A percentile compares a stretch with the other conserved stretches of the same genome.
Evolutionary conservation across 2,329 filamentous ascomycete genomes (phyloP).

Genomic region (Exophiala spinifera): DNA sequence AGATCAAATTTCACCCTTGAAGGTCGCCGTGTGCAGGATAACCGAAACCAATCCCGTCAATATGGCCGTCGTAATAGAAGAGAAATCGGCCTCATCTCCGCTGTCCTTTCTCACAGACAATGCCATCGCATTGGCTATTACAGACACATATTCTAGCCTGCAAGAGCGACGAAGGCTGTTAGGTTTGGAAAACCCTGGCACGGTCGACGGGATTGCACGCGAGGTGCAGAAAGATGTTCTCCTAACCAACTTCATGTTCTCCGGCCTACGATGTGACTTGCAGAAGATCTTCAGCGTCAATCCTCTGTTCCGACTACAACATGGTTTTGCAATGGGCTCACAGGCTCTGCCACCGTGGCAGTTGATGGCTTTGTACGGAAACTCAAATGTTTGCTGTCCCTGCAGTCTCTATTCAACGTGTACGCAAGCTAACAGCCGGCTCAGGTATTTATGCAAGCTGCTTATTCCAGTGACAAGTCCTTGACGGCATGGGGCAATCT

Average conservation of each 20-base stretch:
- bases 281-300: conserved; percentile 94
- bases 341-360: conserved; percentile 91
- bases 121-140: conserved; percentile 64
- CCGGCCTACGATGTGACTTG: conserved; percentile 89
- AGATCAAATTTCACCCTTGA: background rate
- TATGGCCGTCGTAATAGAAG: conserved; percentile 40
- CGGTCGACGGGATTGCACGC: conserved; percentile 80
- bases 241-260: conserved; percentile 95
- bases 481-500: conserved; percentile 90
- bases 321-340: conserved; percentile 89
- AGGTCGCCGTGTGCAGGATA: background rate
- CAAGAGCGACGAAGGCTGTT: conserved; percentile 82
- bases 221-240: conserved; percentile 97
- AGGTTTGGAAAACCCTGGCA: conserved; percentile 87
- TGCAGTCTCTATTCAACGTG: background rate
- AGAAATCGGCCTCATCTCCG: conserved; percentile 40
- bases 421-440: conserved; percentile 8
- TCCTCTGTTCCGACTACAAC: conserved; percentile 94
- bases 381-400: conserved; percentile 65
- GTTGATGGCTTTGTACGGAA: conserved; percentile 91
- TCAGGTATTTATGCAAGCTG: conserved; percentile 93
- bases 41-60: conserved; percentile 5
- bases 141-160: conserved; percentile 77
- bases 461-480: conserved; percentile 86
- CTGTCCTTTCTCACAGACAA: conserved; percentile 71